phyloP scores from a whole-genome alignment of 202 grass and related monocot genomes.

The Carex sylvatica region DNA sequence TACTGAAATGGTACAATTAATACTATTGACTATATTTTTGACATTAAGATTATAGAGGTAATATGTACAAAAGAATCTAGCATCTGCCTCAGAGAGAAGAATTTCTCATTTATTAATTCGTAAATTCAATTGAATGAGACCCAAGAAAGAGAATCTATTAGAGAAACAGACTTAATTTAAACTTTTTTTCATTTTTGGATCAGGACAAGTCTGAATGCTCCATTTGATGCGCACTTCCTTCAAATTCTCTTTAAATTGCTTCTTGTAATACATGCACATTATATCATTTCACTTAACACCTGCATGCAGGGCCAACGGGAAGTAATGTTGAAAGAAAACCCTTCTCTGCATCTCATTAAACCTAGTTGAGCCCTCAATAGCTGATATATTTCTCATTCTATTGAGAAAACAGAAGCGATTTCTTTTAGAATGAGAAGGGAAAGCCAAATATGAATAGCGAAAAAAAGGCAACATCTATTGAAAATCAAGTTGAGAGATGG shows the following conservation, averaged over 20 bases:
- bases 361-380: slow-evolving; percentile 63
- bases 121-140: slow-evolving; percentile 5
- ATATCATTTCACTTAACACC: slow-evolving; percentile 64
- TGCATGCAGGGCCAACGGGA: slow-evolving; percentile 69
- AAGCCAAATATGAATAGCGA: too few species aligned
- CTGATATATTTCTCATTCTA: slow-evolving; percentile 35
- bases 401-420: too few species aligned
- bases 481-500: too few species aligned
- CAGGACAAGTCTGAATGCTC: slow-evolving; percentile 60
- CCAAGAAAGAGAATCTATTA: not conserved
- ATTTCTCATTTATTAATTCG: not conserved
- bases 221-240: slow-evolving; percentile 67
- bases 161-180: slow-evolving; percentile 25
- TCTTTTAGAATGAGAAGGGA: too few species aligned
- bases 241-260: slow-evolving; percentile 80
- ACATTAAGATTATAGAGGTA: too few species aligned
- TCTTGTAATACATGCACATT: slow-evolving; percentile 93
- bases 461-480: too few species aligned
- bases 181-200: slow-evolving; percentile 34
- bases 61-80: not conserved
- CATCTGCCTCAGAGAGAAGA: too few species aligned
- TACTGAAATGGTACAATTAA: too few species aligned
- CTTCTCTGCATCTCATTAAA: slow-evolving; percentile 72
- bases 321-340: slow-evolving; percentile 73
- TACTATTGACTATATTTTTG: too few species aligned